phyloP scores from a whole-genome alignment of 2,329 filamentous ascomycete species.

The Aspergillus sclerotialis region DNA sequence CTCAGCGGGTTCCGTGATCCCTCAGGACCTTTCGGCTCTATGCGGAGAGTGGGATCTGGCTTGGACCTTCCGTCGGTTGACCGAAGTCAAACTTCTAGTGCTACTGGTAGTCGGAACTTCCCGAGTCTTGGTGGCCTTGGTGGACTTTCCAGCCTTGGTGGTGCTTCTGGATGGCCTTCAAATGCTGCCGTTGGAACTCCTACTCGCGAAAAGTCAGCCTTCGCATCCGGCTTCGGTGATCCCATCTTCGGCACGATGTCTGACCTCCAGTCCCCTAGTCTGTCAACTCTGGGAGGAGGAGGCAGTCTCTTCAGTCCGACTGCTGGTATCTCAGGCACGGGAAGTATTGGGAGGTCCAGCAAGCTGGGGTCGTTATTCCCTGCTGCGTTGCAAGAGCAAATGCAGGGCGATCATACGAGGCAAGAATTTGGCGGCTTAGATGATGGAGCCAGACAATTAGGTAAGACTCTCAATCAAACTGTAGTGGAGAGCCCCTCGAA shows the following conservation, averaged over 20 bases:
- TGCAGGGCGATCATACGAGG: slow-evolving; percentile 56
- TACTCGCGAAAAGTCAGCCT: slow-evolving; percentile 48
- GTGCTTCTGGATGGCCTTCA: slow-evolving; percentile 43
- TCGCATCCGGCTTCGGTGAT: slow-evolving; percentile 48
- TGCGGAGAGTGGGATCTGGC: slow-evolving; percentile 47
- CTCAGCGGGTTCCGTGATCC: slow-evolving; percentile 49
- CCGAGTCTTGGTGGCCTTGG: slow-evolving; percentile 49
- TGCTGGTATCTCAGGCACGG: slow-evolving; percentile 48
- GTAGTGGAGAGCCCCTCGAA: background rate
- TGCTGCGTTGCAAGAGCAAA: slow-evolving; percentile 80
- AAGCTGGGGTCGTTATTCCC: slow-evolving; percentile 86
- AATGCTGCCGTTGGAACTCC: slow-evolving; percentile 71
- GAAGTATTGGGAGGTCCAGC: slow-evolving; percentile 67
- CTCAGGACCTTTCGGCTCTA: slow-evolving; percentile 46
- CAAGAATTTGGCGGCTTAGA: slow-evolving; percentile 55
- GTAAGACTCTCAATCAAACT: slow-evolving; percentile 26
- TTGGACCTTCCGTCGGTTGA: slow-evolving; percentile 63
- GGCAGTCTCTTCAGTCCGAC: slow-evolving; percentile 61
- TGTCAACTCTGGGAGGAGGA: slow-evolving; percentile 33
- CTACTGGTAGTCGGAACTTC: slow-evolving; percentile 66
- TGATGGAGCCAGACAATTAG: slow-evolving; percentile 54
- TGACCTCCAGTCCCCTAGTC: slow-evolving; percentile 57
- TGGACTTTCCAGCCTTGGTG: slow-evolving; percentile 49
- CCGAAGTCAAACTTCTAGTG: slow-evolving; percentile 87
- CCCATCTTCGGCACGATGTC: slow-evolving; percentile 67